Evolutionary conservation across 805 yeast genomes (phyloP).

Genomic region (Wickerhamiella vanderwaltii): DNA sequence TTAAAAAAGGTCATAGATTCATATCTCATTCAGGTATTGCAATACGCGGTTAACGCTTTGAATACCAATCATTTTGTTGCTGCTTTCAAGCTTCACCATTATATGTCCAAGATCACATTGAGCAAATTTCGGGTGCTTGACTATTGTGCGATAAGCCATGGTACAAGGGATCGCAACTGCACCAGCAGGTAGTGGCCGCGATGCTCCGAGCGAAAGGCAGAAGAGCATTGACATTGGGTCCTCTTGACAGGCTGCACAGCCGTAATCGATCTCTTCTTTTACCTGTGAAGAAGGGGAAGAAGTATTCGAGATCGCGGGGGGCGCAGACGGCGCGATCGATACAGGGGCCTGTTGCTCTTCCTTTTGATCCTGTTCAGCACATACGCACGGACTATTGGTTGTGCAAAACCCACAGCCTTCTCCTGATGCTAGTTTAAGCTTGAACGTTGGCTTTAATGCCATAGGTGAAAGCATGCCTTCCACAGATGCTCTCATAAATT

Average conservation of each 20-base stretch:
- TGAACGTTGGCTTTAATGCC: constrained; percentile 9
- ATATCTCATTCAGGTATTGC: constrained; percentile 16
- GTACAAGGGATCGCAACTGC: constrained; percentile 55
- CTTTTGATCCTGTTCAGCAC: constrained; percentile 37
- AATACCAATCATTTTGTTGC: constrained; percentile 20
- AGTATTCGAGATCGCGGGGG: neutral
- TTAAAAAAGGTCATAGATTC: too few relatives aligned
- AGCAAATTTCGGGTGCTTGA: constrained; percentile 40
- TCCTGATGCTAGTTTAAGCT: constrained; percentile 19
- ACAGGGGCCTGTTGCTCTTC: neutral
- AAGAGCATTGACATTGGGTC: constrained; percentile 78
- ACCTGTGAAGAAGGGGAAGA: neutral
- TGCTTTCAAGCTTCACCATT: constrained; percentile 17
- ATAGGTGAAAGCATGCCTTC: constrained; percentile 8
- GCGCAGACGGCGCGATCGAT: constrained; percentile 2
- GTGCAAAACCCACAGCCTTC: constrained; percentile 87
- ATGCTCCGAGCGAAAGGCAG: constrained; percentile 39
- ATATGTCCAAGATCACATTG: constrained; percentile 20
- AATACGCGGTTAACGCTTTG: constrained; percentile 23
- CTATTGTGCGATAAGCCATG: constrained; percentile 70
- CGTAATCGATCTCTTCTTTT: constrained; percentile 4
- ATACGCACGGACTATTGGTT: constrained; percentile 78
- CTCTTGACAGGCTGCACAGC: constrained; percentile 54
- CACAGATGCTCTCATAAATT: constrained; percentile 6
- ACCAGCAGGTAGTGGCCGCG: constrained; percentile 21